Evolutionary conservation across 768 basidiomycete genomes (phyloP).

Genomic region (Hypholoma sublateritium): DNA sequence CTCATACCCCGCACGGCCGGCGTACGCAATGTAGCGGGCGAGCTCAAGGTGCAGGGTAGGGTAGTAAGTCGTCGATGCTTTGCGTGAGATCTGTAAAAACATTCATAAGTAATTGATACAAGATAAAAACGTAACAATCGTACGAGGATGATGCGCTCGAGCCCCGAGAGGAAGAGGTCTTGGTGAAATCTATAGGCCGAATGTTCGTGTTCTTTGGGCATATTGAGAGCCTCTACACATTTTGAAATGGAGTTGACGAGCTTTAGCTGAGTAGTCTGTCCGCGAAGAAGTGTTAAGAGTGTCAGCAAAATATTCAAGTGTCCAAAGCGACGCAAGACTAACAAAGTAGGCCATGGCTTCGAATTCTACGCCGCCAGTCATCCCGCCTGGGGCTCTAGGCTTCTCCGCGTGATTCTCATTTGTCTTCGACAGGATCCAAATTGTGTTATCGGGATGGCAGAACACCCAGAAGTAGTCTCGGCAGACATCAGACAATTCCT

Average conservation of each 20-base stretch:
- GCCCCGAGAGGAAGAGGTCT: constrained; percentile 87
- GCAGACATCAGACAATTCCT: constrained; percentile 76
- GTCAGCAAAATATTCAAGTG: not conserved
- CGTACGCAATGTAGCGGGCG: constrained; percentile 77
- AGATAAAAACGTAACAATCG: constrained; percentile 21
- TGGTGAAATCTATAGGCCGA: constrained; percentile 82
- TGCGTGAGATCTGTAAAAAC: constrained; percentile 75
- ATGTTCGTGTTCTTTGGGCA: constrained; percentile 67
- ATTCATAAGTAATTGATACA: not conserved
- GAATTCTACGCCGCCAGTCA: constrained; percentile 98
- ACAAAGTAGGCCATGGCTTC: constrained; percentile 97
- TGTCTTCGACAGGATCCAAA: constrained; percentile 84
- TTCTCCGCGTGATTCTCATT: constrained; percentile 86
- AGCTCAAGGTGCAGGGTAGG: constrained; percentile 93
- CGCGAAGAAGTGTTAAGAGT: not conserved
- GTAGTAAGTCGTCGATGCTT: constrained; percentile 94
- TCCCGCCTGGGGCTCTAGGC: constrained; percentile 92
- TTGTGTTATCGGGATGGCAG: constrained; percentile 90
- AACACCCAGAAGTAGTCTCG: constrained; percentile 97
- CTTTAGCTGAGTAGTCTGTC: constrained; percentile 83
- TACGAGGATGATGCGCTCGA: constrained; percentile 90
- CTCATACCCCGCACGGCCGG: constrained; percentile 65
- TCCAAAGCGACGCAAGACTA: constrained; percentile 25
- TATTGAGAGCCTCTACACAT: constrained; percentile 60
- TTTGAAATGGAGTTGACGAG: constrained; percentile 81